phyloP scores from a whole-genome alignment of 129 eudicot genomes.

The Saposhnikovia divaricata region DNA sequence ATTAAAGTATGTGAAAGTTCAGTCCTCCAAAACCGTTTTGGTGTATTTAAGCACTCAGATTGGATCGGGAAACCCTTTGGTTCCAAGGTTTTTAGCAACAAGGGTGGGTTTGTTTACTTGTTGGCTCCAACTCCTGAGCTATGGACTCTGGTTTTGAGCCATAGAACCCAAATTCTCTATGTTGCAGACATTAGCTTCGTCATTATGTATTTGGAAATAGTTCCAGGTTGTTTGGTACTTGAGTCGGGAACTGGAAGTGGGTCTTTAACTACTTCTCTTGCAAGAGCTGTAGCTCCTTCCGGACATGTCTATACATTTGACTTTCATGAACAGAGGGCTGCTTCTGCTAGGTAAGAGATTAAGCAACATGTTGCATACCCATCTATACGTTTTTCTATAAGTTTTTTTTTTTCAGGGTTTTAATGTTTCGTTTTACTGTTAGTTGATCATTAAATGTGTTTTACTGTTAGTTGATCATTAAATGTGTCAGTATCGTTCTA shows the following conservation, averaged over 20 bases:
- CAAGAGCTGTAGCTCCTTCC: constrained; percentile 77
- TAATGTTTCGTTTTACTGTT: neutral
- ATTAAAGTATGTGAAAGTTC: constrained; percentile 49
- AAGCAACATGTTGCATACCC: neutral
- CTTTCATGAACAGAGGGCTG: constrained; percentile 84
- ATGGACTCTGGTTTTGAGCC: constrained; percentile 92
- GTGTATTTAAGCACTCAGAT: constrained; percentile 72
- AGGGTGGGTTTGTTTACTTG: constrained; percentile 80
- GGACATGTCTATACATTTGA: constrained; percentile 88
- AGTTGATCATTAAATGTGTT: neutral
- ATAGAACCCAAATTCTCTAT: constrained; percentile 85
- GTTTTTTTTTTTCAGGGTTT: neutral
- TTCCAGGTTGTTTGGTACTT: constrained; percentile 81
- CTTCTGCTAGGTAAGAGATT: constrained; percentile 51
- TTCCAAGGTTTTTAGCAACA: constrained; percentile 62
- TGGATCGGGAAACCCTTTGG: constrained; percentile 89
- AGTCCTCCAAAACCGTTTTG: constrained; percentile 70
- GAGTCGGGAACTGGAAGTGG: constrained; percentile 98
- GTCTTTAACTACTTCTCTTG: constrained; percentile 71
- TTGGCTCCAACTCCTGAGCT: constrained; percentile 90
- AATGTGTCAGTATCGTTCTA: neutral
- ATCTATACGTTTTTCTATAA: neutral
- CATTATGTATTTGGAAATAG: constrained; percentile 72
- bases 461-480: neutral
- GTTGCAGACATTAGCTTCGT: constrained; percentile 88